Conservation (phyloP, 441 rosid genomes). For the California macrophylla region DNA sequence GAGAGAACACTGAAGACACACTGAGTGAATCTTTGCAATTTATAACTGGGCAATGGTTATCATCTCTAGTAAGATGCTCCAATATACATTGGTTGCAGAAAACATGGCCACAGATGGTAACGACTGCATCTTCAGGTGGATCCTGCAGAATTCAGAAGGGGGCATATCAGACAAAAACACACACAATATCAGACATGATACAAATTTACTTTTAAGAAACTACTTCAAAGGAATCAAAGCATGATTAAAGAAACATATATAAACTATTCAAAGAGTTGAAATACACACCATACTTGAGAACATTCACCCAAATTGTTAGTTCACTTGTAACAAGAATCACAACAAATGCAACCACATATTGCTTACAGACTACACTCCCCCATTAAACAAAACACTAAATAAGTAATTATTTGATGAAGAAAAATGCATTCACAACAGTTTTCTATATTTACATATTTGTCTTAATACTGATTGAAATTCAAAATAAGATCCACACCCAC, state of each 20-base stretch:
- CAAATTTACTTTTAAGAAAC: no score
- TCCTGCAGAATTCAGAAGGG: conserved; percentile 34
- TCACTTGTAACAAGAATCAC: background rate
- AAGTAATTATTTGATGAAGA: no score
- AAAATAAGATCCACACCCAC: no score
- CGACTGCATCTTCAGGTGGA: conserved; percentile 90
- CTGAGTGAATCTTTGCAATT: conserved; percentile 49
- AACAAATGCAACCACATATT: no score
- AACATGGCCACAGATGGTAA: conserved; percentile 69
- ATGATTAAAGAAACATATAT: no score
- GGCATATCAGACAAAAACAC: background rate
- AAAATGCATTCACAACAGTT: no score
- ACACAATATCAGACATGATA: background rate
- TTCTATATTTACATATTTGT: no score
- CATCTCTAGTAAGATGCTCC: conserved; percentile 63
- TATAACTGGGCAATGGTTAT: conserved; percentile 47
- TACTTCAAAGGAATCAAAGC: no score
- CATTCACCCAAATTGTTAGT: background rate
- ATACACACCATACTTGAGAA: background rate
- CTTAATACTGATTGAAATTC: no score
- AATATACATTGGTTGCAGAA: conserved; percentile 80
- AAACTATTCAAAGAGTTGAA: background rate
- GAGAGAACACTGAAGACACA: conserved; percentile 45
- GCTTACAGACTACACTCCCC: no score
- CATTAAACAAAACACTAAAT: no score